Base-by-base conservation (phyloP, 768 basidiomycete genomes). In the Hericium rajendrae region DNA sequence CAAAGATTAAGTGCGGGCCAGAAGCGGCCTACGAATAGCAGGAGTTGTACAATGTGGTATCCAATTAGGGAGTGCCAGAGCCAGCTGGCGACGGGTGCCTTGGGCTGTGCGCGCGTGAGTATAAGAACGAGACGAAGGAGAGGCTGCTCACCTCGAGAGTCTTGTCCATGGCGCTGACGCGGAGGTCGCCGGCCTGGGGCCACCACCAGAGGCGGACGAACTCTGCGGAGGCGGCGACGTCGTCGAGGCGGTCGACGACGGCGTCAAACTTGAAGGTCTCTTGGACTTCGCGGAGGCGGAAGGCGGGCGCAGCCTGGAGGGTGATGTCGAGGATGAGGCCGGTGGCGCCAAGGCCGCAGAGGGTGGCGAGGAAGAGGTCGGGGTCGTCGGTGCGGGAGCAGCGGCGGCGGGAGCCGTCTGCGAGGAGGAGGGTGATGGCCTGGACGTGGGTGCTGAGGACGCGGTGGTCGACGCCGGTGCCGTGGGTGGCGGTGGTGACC, bases 151-250 rank as follows among this genome's bases (percentile, higher is more conserved):
- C 94, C 77, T 91, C 87, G 55, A 68, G 68, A 5, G 91, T 91
- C 58, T 94, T 80, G 71, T 91, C 79, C 37, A 86, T 78, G 60
- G 83, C 75, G 65, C 85, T 88, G 53, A 88, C 79, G 39, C 90
- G 80, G 51, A 95, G 76, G 38, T 72, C 71, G 57, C 85, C 85
- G 13, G 83, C 78, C 51, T 88, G 84, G 2, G 94, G 93, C 72
- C 85, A 95, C 94, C 94, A 99, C 91, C 91, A 97, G 16, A 93
- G 77, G 16, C 93, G 78, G n/a, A 91, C 88, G 68, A 97, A 92
- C 70, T 99, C 82, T 2, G 89, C 84, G n/a, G 83, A 74, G 52
- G 64, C 66, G 28, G 77, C 81, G 52, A 89, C 67, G 2, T 68
- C 58, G 57, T 87, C 80, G n/a, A 91, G 66, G 54, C 76, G 71